phyloP scores from a whole-genome alignment of 129 eudicot genomes.

The Arctium minus region DNA sequence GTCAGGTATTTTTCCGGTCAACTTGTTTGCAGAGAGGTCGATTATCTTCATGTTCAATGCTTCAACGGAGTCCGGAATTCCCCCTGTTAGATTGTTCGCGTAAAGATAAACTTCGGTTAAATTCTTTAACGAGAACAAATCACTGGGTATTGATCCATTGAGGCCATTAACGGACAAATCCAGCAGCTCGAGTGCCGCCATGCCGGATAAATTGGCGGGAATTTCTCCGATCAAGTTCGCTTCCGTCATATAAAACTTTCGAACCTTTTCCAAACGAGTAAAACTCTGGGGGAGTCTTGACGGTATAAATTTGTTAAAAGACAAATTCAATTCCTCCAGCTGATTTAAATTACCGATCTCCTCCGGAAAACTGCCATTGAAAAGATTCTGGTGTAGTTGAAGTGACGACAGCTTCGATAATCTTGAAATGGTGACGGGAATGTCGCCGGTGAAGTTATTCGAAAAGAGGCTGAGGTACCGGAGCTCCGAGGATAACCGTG shows the following conservation, averaged over 20 bases:
- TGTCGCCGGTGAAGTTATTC: constrained; percentile 75
- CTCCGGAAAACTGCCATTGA: constrained; percentile 61
- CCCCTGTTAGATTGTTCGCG: constrained; percentile 51
- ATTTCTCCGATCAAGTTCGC: constrained; percentile 65
- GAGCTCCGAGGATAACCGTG: constrained; percentile 39
- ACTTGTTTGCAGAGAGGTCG: constrained; percentile 52
- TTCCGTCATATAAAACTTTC: constrained; percentile 33
- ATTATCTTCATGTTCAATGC: constrained; percentile 44
- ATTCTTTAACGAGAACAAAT: constrained; percentile 56
- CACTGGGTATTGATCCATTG: constrained; percentile 52
- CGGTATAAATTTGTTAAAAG: constrained; percentile 36
- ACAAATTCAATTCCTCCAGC: constrained; percentile 45
- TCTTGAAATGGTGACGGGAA: constrained; percentile 46
- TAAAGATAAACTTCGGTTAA: constrained; percentile 45
- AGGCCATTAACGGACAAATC: constrained; percentile 48
- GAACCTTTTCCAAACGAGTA: constrained; percentile 41
- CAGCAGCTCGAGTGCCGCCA: constrained; percentile 47
- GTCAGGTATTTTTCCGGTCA: constrained; percentile 56
- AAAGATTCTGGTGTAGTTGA: constrained; percentile 14
- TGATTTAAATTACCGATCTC: constrained; percentile 48
- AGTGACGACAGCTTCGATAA: constrained; percentile 44
- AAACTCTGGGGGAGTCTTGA: constrained; percentile 41
- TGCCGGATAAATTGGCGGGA: constrained; percentile 42
- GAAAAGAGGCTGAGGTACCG: constrained; percentile 27
- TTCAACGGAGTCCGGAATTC: constrained; percentile 50